A percentile compares a stretch with the other conserved stretches of the same genome.
phyloP scores from a whole-genome alignment of 805 yeast genomes.

The Pichia manshurica region DNA sequence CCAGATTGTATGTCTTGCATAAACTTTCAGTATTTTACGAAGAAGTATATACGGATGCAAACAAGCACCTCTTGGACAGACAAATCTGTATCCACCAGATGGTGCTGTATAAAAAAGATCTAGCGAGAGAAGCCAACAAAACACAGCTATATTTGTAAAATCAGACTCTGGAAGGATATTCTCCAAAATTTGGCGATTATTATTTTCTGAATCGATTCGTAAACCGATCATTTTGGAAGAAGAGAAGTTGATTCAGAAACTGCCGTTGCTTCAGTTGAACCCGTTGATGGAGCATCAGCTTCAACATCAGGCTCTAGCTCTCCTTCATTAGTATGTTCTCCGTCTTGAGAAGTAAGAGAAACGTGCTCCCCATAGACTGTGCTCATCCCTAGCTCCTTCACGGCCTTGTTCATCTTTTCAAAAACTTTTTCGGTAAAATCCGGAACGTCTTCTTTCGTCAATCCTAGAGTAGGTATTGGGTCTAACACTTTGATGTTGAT shows the following conservation, averaged over 20 bases:
- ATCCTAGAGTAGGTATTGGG: conserved; percentile 67
- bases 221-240: neutral
- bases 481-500: conserved; percentile 74
- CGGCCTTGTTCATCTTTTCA: conserved; percentile 45
- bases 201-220: too few relatives aligned
- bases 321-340: conserved; percentile 3
- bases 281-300: neutral
- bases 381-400: conserved; percentile 41
- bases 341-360: neutral
- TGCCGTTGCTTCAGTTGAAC: neutral
- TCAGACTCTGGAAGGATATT: too few relatives aligned
- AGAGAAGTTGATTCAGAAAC: conserved; percentile 12
- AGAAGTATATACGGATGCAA: too few relatives aligned
- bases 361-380: conserved; percentile 22
- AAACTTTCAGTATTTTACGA: too few relatives aligned
- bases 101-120: too few relatives aligned
- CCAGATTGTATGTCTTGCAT: too few relatives aligned
- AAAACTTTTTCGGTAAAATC: conserved; percentile 52
- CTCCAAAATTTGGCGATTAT: too few relatives aligned
- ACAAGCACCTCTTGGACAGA: too few relatives aligned
- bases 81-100: too few relatives aligned
- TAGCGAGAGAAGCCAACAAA: too few relatives aligned
- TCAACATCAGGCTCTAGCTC: neutral
- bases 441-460: conserved; percentile 67
- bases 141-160: too few relatives aligned